phyloP scores from a whole-genome alignment of 2,329 filamentous ascomycete species.

The Colletotrichum eremochloae region DNA sequence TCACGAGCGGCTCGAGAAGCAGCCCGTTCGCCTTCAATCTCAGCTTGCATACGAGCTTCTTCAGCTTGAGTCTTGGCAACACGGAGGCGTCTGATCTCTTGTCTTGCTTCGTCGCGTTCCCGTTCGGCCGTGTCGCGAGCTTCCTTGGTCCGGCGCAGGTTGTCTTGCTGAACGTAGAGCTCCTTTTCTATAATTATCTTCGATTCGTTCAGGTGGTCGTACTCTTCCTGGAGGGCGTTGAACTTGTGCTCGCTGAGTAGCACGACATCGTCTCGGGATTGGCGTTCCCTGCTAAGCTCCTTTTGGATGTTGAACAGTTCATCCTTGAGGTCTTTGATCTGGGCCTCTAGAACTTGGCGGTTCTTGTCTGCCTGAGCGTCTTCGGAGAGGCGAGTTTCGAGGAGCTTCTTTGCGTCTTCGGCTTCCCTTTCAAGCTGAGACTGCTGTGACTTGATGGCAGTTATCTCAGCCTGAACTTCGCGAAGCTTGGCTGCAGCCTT shows the following conservation, averaged over 20 bases:
- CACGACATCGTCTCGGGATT: slow-evolving; percentile 94
- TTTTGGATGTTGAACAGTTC: slow-evolving; percentile 88
- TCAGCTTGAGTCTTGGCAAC: slow-evolving; percentile 88
- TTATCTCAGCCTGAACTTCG: slow-evolving; percentile 88
- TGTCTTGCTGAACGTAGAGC: slow-evolving; percentile 95
- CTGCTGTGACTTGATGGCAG: slow-evolving; percentile 87
- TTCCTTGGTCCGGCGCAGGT: slow-evolving; percentile 86
- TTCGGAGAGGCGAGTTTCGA: slow-evolving; percentile 90
- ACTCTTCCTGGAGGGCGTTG: slow-evolving; percentile 85
- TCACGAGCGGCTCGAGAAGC: slow-evolving; percentile 85
- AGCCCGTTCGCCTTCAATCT: slow-evolving; percentile 82
- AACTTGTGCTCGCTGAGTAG: slow-evolving; percentile 92
- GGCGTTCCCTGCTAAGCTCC: slow-evolving; percentile 90
- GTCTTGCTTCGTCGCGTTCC: slow-evolving; percentile 89
- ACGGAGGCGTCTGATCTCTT: slow-evolving; percentile 85
- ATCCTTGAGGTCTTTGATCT: slow-evolving; percentile 88
- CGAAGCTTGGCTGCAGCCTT: slow-evolving; percentile 81
- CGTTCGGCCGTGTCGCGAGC: slow-evolving; percentile 83
- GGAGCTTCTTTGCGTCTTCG: slow-evolving; percentile 85
- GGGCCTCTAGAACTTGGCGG: slow-evolving; percentile 84
- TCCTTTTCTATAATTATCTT: slow-evolving; percentile 99
- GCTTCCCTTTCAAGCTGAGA: slow-evolving; percentile 89
- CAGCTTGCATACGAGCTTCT: slow-evolving; percentile 85
- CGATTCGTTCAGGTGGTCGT: slow-evolving; percentile 86
- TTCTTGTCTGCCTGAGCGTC: slow-evolving; percentile 88